These are phyloP conservation scores for Decorospora gaudefroyi DNA, from an alignment of 2,329 filamentous ascomycete species.

Conservation along the genomic window DNA sequence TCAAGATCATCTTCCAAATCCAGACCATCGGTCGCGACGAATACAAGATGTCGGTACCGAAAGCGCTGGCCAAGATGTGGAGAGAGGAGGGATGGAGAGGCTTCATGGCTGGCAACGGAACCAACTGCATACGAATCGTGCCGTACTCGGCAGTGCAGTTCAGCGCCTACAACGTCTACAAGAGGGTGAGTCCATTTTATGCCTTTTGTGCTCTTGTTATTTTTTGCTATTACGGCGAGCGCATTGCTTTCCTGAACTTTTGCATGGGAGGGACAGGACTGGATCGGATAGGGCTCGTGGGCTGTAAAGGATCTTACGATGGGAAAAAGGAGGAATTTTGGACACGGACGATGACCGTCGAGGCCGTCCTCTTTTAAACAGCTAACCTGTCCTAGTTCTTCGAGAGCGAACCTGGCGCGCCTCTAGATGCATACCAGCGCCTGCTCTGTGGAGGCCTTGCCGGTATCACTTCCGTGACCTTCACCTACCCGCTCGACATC, in stretches of 20 bases:
- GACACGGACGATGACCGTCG: not conserved
- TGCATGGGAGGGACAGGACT: not conserved
- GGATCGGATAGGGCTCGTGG: not conserved
- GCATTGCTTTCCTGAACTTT: constrained; percentile 5
- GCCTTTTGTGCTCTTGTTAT: not conserved
- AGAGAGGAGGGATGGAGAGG: constrained; percentile 94
- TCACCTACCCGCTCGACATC: constrained; percentile 96
- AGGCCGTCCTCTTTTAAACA: not conserved
- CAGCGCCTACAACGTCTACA: constrained; percentile 97
- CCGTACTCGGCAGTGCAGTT: constrained; percentile 98
- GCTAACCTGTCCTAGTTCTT: constrained; percentile 63
- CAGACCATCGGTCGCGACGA: constrained; percentile 89
- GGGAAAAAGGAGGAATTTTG: not conserved
- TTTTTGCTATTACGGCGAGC: constrained; percentile 1
- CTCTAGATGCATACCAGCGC: constrained; percentile 73
- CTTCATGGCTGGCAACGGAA: constrained; percentile 97
- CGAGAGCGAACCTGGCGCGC: constrained; percentile 72
- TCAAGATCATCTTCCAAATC: constrained; percentile 98
- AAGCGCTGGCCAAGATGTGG: constrained; percentile 94
- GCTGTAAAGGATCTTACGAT: not conserved
- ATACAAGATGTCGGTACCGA: constrained; percentile 88
- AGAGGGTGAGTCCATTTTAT: constrained; percentile 68
- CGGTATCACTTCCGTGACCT: constrained; percentile 91
- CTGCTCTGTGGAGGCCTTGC: constrained; percentile 89
- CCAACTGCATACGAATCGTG: constrained; percentile 97